Evolutionary conservation across 2,329 filamentous ascomycete genomes (phyloP).

Genomic region (Cladosporium sp.): DNA sequence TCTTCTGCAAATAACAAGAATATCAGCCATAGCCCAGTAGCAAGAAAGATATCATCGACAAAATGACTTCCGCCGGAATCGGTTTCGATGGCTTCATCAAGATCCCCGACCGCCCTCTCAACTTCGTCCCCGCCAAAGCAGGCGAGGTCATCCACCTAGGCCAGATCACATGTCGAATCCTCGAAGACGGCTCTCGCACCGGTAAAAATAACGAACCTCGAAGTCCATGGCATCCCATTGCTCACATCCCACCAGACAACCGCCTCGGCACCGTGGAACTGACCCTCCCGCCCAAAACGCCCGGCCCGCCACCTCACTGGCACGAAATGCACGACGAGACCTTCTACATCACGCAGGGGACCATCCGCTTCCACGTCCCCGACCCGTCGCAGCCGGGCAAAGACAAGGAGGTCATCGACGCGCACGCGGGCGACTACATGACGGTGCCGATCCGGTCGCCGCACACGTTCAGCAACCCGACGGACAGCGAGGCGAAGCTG

Average conservation of each 20-base stretch:
- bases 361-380: conserved; percentile 46
- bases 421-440: conserved; percentile 48
- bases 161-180: conserved; percentile 43
- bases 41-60: neutral
- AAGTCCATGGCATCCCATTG: neutral
- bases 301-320: conserved; percentile 47
- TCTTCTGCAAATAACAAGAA: no score
- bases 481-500: conserved; percentile 48
- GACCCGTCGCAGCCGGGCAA: conserved; percentile 22
- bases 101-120: conserved; percentile 40
- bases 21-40: no score
- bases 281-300: conserved; percentile 42
- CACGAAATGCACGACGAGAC: conserved; percentile 56
- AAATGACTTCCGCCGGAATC: conserved; percentile 7
- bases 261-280: conserved; percentile 44
- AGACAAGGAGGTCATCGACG: conserved; percentile 40
- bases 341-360: conserved; percentile 50
- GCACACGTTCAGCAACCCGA: conserved; percentile 52
- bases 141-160: conserved; percentile 47
- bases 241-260: conserved; percentile 34
- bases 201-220: conserved; percentile 24
- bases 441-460: conserved; percentile 50
- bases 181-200: conserved; percentile 47
- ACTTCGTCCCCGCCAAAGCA: conserved; percentile 42
- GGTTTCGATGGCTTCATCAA: conserved; percentile 14